Base-by-base conservation (phyloP, 2,329 filamentous ascomycete genomes). In the Blastomyces emzantsi region DNA sequence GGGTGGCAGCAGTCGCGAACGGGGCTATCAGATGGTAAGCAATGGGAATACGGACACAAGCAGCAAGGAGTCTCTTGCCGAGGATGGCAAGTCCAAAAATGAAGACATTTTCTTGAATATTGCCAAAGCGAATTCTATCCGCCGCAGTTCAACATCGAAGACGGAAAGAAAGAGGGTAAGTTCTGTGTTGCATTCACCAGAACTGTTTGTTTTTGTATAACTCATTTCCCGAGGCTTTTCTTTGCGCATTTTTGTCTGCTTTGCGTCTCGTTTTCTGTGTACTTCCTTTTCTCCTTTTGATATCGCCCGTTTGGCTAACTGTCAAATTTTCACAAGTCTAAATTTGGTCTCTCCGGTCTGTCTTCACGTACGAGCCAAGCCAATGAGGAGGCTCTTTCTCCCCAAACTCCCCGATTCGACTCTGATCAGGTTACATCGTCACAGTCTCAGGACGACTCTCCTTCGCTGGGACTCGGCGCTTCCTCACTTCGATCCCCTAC, bases 41-140 rank as follows among this genome's bases (percentile, higher is more conserved):
- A 11, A 39, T 54, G 60, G 52, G 25, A 58, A 60, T 45, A 52
- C 58, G n/a, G 65, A 66, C 55, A 63, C 51, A 36, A 68, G 66
- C 57, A 73, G 70, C 64, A 73, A 68, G 52, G 71, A 72, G 25
- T 70, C 72, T 51, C 71, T 72, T 57, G 70, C 72, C 49, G 76
- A 79, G 47, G 76, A 79, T 52, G 65, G 69, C 47, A 72, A 72
- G 54, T 71, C 71, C 36, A 76, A 74, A 64, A 77, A 74, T 64
- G 78, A 79, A 61, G 78, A 80, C 70, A 68, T 80, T 36, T 80
- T 80, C 65, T 67, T 80, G 62, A 79, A 80, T 65, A 79, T 80
- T 64, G 78, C 78, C 13, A 74, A 75, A 66, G 72, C 75, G 5
- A 77, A 77, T 61, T 75, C 74, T 7, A 69, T 63, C 51, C 74